These are phyloP conservation scores for Rhynchosporium agropyri DNA, from an alignment of 2,329 filamentous ascomycete genomes.

Conservation along the genomic window DNA sequence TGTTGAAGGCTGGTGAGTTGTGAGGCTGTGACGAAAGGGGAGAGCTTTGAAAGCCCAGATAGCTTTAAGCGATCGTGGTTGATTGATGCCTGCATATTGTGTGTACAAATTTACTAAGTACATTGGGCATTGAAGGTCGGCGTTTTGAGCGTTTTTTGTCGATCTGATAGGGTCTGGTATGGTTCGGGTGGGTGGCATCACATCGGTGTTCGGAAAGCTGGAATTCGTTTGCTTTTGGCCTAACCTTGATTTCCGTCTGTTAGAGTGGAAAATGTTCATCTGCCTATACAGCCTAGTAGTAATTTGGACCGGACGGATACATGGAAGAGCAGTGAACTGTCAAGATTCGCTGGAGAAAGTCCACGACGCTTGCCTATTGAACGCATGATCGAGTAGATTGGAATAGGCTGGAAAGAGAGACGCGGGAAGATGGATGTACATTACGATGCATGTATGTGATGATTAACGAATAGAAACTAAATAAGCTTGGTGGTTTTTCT, in stretches of 20 bases:
- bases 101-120: background rate
- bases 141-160: conserved; percentile 4
- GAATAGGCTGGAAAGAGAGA: background rate
- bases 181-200: background rate
- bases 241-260: background rate
- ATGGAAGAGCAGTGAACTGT: background rate
- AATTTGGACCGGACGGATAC: background rate
- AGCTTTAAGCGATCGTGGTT: background rate
- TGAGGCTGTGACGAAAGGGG: conserved; percentile 48
- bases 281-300: background rate
- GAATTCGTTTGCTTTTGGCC: background rate
- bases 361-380: background rate
- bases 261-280: background rate
- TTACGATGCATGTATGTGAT: background rate
- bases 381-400: background rate
- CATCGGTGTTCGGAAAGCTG: conserved; percentile 2
- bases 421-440: background rate
- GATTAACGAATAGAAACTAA: background rate
- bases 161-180: background rate
- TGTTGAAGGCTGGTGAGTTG: conserved; percentile 62
- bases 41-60: background rate
- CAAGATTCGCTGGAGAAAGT: too few relatives aligned
- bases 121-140: background rate
- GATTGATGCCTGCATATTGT: background rate
- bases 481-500: too few relatives aligned